Percentiles rank a stretch among this genome's conserved stretches.
Evolutionary conservation across 352 stramenopile species (phyloP).

Genomic region (Pseudoperonospora humuli): DNA sequence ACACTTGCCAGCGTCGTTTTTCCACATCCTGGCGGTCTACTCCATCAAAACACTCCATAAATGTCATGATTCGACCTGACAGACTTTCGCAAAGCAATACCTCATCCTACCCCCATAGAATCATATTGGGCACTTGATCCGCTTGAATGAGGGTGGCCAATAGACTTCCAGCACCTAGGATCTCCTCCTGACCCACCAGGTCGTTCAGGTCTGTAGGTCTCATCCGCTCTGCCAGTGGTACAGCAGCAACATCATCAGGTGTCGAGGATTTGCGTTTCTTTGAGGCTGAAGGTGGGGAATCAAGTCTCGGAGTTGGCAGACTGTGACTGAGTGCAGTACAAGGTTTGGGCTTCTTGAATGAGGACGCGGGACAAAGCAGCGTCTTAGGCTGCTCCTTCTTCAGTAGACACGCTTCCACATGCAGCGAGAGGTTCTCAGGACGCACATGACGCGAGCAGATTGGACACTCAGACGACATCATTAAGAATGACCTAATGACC

Average conservation of each 20-base stretch:
- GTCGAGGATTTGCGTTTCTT: conserved; percentile 51
- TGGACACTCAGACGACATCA: conserved; percentile 43
- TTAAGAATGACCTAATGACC: too few relatives aligned
- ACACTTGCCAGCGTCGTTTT: conserved; percentile 82
- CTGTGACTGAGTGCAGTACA: conserved; percentile 3
- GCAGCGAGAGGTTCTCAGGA: conserved; percentile 58
- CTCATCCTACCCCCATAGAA: conserved; percentile 60
- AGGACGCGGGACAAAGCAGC: conserved; percentile 6
- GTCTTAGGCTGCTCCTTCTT: conserved; percentile 26
- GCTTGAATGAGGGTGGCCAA: conserved; percentile 51
- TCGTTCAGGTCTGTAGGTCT: conserved; percentile 51
- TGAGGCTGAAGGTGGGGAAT: conserved; percentile 6
- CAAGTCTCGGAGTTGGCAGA: neutral
- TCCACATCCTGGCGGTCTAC: conserved; percentile 71
- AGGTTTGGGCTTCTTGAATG: conserved; percentile 13
- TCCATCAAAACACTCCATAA: neutral
- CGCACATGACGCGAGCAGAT: conserved; percentile 76
- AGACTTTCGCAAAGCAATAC: neutral
- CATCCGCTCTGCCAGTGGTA: conserved; percentile 72
- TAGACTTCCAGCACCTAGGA: conserved; percentile 52
- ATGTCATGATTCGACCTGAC: neutral
- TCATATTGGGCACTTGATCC: conserved; percentile 78
- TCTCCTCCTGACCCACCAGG: conserved; percentile 61
- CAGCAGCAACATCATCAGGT: conserved; percentile 14
- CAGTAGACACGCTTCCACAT: conserved; percentile 55